phyloP scores from a whole-genome alignment of 441 rosid species.

The Erysimum cheiri region DNA sequence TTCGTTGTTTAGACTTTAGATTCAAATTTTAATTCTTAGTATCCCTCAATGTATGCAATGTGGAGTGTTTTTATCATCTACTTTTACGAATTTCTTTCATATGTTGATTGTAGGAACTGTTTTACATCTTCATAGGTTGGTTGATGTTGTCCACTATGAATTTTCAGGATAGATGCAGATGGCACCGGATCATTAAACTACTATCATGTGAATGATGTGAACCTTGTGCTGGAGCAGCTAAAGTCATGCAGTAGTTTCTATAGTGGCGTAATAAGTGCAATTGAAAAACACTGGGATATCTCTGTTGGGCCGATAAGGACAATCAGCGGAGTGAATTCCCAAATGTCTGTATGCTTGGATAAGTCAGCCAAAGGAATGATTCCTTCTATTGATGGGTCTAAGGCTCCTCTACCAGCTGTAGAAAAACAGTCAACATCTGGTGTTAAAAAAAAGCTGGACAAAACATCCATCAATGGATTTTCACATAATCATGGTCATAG shows the following conservation, averaged over 20 bases:
- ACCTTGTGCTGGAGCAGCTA: constrained; percentile 63
- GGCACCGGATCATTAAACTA: constrained; percentile 56
- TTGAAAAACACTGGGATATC: constrained; percentile 67
- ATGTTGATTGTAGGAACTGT: constrained; percentile 27
- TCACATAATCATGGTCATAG: constrained; percentile 48
- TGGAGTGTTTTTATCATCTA: constrained; percentile 20
- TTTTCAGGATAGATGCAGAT: constrained; percentile 82
- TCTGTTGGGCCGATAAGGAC: constrained; percentile 49
- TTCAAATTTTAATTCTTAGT: constrained; percentile 18
- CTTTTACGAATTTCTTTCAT: constrained; percentile 20
- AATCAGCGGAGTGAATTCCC: constrained; percentile 47
- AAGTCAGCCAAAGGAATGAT: constrained; percentile 40
- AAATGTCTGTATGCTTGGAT: constrained; percentile 47
- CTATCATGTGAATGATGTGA: constrained; percentile 71
- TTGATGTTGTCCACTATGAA: constrained; percentile 36
- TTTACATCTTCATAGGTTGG: constrained; percentile 36
- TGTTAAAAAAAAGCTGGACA: constrained; percentile 49
- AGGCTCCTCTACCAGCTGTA: constrained; percentile 47
- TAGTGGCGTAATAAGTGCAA: constrained; percentile 62
- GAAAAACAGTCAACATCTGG: constrained; percentile 45
- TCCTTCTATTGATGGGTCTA: constrained; percentile 44
- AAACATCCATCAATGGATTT: constrained; percentile 48
- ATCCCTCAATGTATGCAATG: constrained; percentile 26
- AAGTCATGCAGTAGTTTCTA: constrained; percentile 60
- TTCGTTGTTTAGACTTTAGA: constrained; percentile 19